These are phyloP conservation scores for Wickerhamomyces rabaulensis DNA, from an alignment of 805 yeast species.

Conservation along the genomic window DNA sequence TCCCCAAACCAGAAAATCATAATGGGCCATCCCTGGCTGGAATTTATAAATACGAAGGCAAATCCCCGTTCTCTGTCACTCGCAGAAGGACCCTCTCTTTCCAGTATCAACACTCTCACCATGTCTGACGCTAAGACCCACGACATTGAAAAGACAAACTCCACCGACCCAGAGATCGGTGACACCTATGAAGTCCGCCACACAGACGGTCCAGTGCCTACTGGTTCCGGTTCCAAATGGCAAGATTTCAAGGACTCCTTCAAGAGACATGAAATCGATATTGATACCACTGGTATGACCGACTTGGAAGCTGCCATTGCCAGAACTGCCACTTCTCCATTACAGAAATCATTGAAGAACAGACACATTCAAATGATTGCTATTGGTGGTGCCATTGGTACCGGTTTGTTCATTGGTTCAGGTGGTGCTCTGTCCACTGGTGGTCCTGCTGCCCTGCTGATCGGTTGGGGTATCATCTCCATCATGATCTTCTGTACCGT, in stretches of 20 bases:
- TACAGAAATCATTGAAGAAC: conserved; percentile 31
- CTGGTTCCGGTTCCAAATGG: conserved; percentile 13
- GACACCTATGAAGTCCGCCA: conserved; percentile 16
- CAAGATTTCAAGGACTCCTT: conserved; percentile 17
- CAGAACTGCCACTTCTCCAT: conserved; percentile 10
- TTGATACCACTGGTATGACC: conserved; percentile 23
- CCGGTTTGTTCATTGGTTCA: conserved; percentile 75
- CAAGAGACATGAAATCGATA: conserved; percentile 7
- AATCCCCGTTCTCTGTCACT: not conserved
- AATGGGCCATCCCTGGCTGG: not conserved
- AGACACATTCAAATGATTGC: conserved; percentile 80
- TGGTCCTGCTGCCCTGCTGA: conserved; percentile 46
- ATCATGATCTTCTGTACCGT: conserved; percentile 43
- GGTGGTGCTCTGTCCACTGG: conserved; percentile 56
- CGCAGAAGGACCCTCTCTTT: not conserved
- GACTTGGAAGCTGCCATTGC: conserved; percentile 42
- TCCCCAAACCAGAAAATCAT: not conserved
- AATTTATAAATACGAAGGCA: too few relatives aligned
- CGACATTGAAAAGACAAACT: conserved; percentile 4
- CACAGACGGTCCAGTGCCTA: not conserved
- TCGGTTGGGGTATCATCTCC: conserved; percentile 46
- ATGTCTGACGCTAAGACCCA: conserved; percentile 6
- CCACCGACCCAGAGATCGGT: conserved; percentile 21
- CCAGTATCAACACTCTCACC: too few relatives aligned
- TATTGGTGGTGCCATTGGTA: conserved; percentile 79